Conservation (phyloP, 2,329 filamentous ascomycete genomes). For the Fusarium secorum region DNA sequence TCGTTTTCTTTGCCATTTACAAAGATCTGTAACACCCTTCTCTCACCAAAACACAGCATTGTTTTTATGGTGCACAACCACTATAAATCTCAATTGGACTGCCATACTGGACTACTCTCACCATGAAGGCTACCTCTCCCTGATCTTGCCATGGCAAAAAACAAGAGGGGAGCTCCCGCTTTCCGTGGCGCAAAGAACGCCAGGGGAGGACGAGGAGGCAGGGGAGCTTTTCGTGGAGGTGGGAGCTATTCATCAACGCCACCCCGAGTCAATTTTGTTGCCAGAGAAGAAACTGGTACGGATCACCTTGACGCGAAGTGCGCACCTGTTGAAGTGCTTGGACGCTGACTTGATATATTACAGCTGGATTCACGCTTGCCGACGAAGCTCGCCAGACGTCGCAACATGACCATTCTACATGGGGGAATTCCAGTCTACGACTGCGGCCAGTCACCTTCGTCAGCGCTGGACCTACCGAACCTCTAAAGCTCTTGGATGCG, state of each 20-base stretch:
- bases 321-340: not conserved
- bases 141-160: conserved; percentile 32
- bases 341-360: conserved; percentile 9
- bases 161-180: conserved; percentile 36
- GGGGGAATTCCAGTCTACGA: conserved; percentile 54
- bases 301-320: not conserved
- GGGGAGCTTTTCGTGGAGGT: conserved; percentile 18
- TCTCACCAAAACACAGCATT: not conserved
- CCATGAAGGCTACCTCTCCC: conserved; percentile 14
- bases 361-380: conserved; percentile 46
- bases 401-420: conserved; percentile 53
- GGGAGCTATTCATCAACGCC: conserved; percentile 9
- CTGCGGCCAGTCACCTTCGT: conserved; percentile 60
- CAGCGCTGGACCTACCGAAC: conserved; percentile 61
- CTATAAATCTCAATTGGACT: not conserved
- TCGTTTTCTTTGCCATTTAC: conserved; percentile 27
- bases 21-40: conserved; percentile 1
- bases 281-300: conserved; percentile 29
- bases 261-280: conserved; percentile 1
- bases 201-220: conserved; percentile 31
- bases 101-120: not conserved
- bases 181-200: conserved; percentile 29
- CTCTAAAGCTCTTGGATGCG: conserved; percentile 53
- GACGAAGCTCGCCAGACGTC: conserved; percentile 62
- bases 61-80: not conserved